Conservation (phyloP, 2,329 filamentous ascomycete genomes). For the Colletotrichum siamense region DNA sequence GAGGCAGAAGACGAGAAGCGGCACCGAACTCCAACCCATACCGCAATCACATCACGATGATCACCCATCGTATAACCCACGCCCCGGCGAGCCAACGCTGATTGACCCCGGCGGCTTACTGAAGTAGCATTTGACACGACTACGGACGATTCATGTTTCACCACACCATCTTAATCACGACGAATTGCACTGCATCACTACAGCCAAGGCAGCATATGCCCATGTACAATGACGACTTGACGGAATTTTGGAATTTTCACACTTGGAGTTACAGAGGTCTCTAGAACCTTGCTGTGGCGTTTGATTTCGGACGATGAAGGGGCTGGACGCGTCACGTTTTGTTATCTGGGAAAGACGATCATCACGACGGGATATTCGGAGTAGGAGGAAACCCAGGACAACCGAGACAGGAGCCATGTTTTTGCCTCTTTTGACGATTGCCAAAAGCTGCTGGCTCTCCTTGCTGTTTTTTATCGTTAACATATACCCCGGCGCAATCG, state of each 20-base stretch:
- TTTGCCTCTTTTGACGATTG: background rate
- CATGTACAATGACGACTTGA: conserved; percentile 13
- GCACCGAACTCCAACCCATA: conserved; percentile 53
- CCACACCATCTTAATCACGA: background rate
- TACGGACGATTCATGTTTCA: background rate
- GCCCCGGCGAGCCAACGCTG: conserved; percentile 37
- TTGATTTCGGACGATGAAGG: background rate
- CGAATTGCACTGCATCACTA: background rate
- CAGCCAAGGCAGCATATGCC: background rate
- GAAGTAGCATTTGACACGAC: conserved; percentile 24
- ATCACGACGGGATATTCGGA: conserved; percentile 20
- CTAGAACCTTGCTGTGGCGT: conserved; percentile 11
- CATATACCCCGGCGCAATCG: conserved; percentile 24
- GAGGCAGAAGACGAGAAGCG: conserved; percentile 34
- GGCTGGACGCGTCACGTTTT: background rate
- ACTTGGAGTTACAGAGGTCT: conserved; percentile 8
- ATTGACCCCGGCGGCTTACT: conserved; percentile 47
- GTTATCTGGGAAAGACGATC: conserved; percentile 11
- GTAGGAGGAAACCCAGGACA: background rate
- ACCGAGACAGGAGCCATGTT: background rate
- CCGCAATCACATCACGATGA: conserved; percentile 44
- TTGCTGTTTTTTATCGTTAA: conserved; percentile 3
- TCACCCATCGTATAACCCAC: conserved; percentile 28
- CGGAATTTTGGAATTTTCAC: background rate
- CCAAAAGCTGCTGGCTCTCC: background rate